Evolutionary conservation across 805 yeast genomes (phyloP), one percentile per base, ranked within the genome.

Genomic region (Zygosaccharomyces kombuchaensis): DNA sequence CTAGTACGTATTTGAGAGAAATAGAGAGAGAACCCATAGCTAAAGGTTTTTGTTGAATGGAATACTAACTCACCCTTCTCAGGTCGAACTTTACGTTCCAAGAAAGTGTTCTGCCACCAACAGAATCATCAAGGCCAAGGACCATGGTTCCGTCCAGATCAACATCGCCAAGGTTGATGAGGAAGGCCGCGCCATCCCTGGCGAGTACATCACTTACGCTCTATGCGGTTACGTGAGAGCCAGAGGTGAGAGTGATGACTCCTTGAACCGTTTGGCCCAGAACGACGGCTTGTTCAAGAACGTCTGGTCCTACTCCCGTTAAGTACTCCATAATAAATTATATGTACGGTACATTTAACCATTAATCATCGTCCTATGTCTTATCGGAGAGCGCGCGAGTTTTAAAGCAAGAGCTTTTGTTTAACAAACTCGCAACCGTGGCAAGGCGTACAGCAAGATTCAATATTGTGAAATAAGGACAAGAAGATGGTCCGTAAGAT

Each of bases 71-170:
- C 43, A 43, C 10, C 36, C 13, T 29, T 42, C 31, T 42, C 65
- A 87, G 97, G 97, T 93, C 77, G 99, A 93, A 84, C 89, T 93
- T 78, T 93, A 93, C 95, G 95, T 91, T 77, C 99, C 99, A 82
- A 88, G 99, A 85, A 93, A 93, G 82, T 93, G 99, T 84, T 93
- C 99, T 78, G 99, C 99, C 72, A 89, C 99, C 78, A 90, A 89
- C 96, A 89, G 97, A 82, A 89, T 93, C 80, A 90, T 93, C 84
- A 89, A 88, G 82, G 90, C 99, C 70, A 90, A 93, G 83, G 99
- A 93, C 80, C 99, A 93, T 78, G 93, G 97, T 65, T 87, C 98
- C 59, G 97, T 93, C 67, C 99, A 93, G 80, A 86, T 93, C 80
- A 91, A 87, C 91, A 82, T 93, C 67, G 98, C 96, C 70, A 88